Conservation (phyloP, 768 basidiomycete species). For the Lactifluus echinatus region DNA sequence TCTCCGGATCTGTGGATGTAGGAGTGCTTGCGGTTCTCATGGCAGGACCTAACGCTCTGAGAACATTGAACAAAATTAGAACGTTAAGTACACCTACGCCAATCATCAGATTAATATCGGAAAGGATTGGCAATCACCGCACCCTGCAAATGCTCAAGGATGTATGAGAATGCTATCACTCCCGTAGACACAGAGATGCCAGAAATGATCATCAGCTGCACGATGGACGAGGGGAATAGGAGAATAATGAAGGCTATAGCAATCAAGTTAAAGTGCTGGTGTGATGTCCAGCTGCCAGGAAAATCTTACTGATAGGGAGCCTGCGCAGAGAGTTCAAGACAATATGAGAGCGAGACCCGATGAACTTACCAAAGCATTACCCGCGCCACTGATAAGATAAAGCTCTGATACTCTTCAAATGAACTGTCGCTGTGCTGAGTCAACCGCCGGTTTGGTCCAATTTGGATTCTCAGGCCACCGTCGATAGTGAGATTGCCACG, state of each 20-base stretch:
- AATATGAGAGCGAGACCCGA: not conserved
- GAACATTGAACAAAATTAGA: constrained; percentile 57
- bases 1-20: not conserved
- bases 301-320: constrained; percentile 49
- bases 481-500: constrained; percentile 46
- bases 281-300: not conserved
- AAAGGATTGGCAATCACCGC: constrained; percentile 32
- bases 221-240: constrained; percentile 50
- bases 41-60: constrained; percentile 50
- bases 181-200: constrained; percentile 41
- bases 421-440: constrained; percentile 25
- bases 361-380: constrained; percentile 61
- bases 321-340: constrained; percentile 27
- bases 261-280: constrained; percentile 3
- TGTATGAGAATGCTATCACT: constrained; percentile 40
- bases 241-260: constrained; percentile 51
- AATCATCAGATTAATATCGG: constrained; percentile 6
- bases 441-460: constrained; percentile 41
- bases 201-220: constrained; percentile 39
- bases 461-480: constrained; percentile 42
- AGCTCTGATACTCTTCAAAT: constrained; percentile 46
- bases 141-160: constrained; percentile 14
- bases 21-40: constrained; percentile 28
- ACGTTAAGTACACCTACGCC: constrained; percentile 54
- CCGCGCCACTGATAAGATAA: constrained; percentile 51